Conservation (phyloP, 768 basidiomycete genomes). For the Hygrocybe coccinea region DNA sequence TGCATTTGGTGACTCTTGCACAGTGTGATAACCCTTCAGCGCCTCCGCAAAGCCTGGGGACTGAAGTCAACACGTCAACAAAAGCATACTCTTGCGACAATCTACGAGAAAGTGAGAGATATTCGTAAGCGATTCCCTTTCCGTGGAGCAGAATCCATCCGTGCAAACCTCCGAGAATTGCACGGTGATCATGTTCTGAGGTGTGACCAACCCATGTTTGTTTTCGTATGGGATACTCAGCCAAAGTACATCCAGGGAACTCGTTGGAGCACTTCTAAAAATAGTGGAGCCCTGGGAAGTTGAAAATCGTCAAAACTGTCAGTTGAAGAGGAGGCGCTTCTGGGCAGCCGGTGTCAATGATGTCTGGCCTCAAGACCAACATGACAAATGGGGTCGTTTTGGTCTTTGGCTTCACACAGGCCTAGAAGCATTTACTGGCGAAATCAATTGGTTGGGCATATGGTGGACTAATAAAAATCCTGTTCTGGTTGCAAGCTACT, state of each 20-base stretch:
- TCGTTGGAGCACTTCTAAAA: constrained; percentile 7
- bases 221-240: background rate
- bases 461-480: constrained; percentile 29
- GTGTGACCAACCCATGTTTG: constrained; percentile 12
- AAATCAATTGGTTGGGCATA: constrained; percentile 26
- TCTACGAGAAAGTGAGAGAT: background rate
- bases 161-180: background rate
- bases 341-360: constrained; percentile 31
- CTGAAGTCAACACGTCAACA: background rate
- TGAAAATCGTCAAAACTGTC: background rate
- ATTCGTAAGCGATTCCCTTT: background rate
- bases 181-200: background rate
- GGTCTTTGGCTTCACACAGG: constrained; percentile 29
- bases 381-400: constrained; percentile 36
- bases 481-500: constrained; percentile 23
- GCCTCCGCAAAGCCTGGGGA: background rate
- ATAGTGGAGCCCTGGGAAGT: constrained; percentile 13
- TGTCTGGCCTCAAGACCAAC: constrained; percentile 33
- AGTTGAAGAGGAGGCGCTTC: constrained; percentile 21
- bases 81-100: background rate
- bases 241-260: too few species aligned
- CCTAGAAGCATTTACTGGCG: constrained; percentile 27
- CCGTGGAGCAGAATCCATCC: background rate
- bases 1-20: background rate
- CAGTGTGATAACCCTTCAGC: background rate